Evolutionary conservation across 1,139 yeast genomes (phyloP).

Genomic region (Taiozyma sp.): DNA sequence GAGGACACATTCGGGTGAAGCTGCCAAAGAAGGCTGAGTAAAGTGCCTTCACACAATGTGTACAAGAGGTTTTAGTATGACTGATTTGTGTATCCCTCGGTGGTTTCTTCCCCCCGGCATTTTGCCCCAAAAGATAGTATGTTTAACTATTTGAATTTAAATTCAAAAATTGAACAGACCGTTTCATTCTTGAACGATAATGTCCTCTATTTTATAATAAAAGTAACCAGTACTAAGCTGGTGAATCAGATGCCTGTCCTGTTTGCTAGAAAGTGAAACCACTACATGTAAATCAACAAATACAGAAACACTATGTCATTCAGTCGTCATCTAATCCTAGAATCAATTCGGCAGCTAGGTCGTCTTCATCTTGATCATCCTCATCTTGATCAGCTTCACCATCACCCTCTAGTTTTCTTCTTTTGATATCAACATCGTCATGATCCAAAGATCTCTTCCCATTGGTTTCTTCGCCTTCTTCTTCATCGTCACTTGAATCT

Average conservation of each 20-base stretch:
- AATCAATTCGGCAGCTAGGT: constrained; percentile 22
- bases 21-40: too few species aligned
- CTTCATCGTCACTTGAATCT: constrained; percentile 28
- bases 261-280: too few species aligned
- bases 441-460: constrained; percentile 8
- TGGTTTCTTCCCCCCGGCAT: neutral
- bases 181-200: too few species aligned
- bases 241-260: too few species aligned
- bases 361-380: constrained; percentile 18
- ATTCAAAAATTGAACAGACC: too few species aligned
- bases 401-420: neutral
- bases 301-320: neutral
- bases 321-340: constrained; percentile 13
- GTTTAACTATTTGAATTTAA: too few species aligned
- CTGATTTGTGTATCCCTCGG: neutral
- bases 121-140: neutral
- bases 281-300: neutral
- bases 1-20: too few species aligned
- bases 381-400: constrained; percentile 16
- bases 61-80: too few species aligned
- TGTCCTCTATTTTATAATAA: too few species aligned
- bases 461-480: constrained; percentile 18
- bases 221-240: too few species aligned
- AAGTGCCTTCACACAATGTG: too few species aligned
- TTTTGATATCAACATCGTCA: constrained; percentile 7